Base-by-base conservation (phyloP, 2,329 filamentous ascomycete genomes). In the Fusarium sublunatum region DNA sequence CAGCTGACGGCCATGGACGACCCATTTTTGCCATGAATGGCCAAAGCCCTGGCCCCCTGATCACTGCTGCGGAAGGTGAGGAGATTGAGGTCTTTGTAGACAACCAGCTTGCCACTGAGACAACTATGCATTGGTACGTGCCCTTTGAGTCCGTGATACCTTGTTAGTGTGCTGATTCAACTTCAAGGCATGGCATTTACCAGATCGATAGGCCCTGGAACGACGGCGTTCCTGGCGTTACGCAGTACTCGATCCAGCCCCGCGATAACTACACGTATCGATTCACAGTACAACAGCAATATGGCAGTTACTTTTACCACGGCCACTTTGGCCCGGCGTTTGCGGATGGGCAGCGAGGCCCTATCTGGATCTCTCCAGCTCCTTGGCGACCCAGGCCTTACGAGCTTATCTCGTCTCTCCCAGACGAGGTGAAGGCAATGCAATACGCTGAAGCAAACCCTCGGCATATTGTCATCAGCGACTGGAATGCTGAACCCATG, bases 221-320 rank as follows among this genome's bases (percentile, higher is more conserved):
- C 25, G 47, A 50, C 24, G 47, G 47, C 11, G 38, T 42, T 8
- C 38, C 47, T 6, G 47, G 47, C 13, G 47, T 50, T 12, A 50
- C 47, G 11, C 47, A 50, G 28, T 40, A 26, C 11, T 35, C 47
- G 7, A 50, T 50, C 24, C 47, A 40, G 15, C 38, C 47, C 4
- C 36, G 47, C 13, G 47, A 35, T 10, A 42, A 42, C 38, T 50
- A 41, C 24, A 42, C 47, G 9, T 50, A 50, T 12, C 19, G 38
- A 5, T 50, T 50, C 26, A 41, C 47, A 2, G 29, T 42, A 7
- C 28, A 32, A 9, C 29, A 40, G 9, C 36, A 50, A 35, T 50
- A 42, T 15, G 47, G 38, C 6, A 34, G 28, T 6, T 50, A 41
- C 47, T 50, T 40, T 13, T 50, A 50, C 38, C 47, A 50, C 19